phyloP scores from a whole-genome alignment of 306 rosid genomes.

The Trifolium subterraneum region DNA sequence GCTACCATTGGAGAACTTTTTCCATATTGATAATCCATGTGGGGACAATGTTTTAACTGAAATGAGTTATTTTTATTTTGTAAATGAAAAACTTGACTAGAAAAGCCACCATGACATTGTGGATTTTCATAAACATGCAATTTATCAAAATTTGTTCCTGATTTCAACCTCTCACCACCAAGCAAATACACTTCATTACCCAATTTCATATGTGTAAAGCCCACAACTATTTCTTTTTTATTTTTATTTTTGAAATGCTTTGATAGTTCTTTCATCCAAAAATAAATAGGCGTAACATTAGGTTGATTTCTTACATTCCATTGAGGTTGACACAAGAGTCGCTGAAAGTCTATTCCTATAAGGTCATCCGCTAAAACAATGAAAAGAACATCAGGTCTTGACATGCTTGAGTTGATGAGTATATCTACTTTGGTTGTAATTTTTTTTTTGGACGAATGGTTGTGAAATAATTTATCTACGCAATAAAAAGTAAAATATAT shows the following conservation, averaged over 20 bases:
- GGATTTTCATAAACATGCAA: not conserved
- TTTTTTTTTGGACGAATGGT: no score
- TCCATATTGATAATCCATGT: not conserved
- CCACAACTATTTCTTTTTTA: not conserved
- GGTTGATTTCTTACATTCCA: not conserved
- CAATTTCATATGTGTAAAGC: conserved; percentile 1
- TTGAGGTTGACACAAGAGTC: not conserved
- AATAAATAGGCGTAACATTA: not conserved
- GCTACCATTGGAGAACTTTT: conserved; percentile 16
- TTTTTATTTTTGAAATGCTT: not conserved
- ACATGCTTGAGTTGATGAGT: no score
- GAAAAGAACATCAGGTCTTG: not conserved
- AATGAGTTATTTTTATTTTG: not conserved
- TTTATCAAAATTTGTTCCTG: not conserved
- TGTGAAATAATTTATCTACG: not conserved
- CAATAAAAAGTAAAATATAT: not conserved
- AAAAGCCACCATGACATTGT: not conserved
- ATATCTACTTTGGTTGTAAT: no score
- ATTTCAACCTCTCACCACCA: not conserved
- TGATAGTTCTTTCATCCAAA: not conserved
- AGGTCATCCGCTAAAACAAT: not conserved
- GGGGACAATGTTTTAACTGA: not conserved
- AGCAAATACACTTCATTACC: not conserved
- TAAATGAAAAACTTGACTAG: not conserved
- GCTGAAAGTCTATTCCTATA: not conserved